Percentiles rank a stretch among this genome's conserved stretches.
Evolutionary conservation across 257 asterid genomes (phyloP).

Genomic region (Rehmannia glutinosa): DNA sequence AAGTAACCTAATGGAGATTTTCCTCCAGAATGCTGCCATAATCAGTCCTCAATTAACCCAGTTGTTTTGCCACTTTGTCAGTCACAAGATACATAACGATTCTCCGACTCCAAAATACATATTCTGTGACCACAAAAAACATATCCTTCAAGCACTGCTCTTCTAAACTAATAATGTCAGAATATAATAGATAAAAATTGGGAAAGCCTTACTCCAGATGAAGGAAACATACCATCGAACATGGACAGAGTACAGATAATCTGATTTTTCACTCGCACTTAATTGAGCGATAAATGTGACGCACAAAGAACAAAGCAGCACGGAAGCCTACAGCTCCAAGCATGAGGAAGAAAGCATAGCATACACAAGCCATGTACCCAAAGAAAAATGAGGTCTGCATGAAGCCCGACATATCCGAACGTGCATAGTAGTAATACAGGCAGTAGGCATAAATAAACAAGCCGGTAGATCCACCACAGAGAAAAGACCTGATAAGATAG

Average conservation of each 20-base stretch:
- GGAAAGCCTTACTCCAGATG: too few species aligned
- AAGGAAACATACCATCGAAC: background rate
- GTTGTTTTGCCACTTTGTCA: background rate
- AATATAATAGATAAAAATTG: too few species aligned
- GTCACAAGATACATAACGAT: background rate
- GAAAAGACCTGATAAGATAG: slow-evolving; percentile 55
- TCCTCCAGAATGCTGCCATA: background rate
- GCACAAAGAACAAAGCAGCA: slow-evolving; percentile 80
- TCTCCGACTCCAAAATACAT: background rate
- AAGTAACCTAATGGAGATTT: background rate
- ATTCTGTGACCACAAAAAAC: background rate
- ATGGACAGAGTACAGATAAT: background rate
- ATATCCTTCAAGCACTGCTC: background rate
- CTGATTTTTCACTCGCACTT: slow-evolving; percentile 53
- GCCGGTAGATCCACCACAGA: slow-evolving; percentile 94
- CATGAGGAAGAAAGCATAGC: slow-evolving; percentile 89
- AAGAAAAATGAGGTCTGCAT: slow-evolving; percentile 94
- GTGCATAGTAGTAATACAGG: slow-evolving; percentile 75
- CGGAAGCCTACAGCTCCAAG: slow-evolving; percentile 90
- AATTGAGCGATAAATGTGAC: slow-evolving; percentile 73
- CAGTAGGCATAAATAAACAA: slow-evolving; percentile 81
- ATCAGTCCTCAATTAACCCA: background rate
- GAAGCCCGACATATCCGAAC: slow-evolving; percentile 93
- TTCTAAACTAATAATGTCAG: too few species aligned
- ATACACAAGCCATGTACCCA: slow-evolving; percentile 80